Percentiles rank a stretch among this genome's conserved stretches.
Conservation (phyloP, 2,329 filamentous ascomycete species). For the Nemania serpens region DNA sequence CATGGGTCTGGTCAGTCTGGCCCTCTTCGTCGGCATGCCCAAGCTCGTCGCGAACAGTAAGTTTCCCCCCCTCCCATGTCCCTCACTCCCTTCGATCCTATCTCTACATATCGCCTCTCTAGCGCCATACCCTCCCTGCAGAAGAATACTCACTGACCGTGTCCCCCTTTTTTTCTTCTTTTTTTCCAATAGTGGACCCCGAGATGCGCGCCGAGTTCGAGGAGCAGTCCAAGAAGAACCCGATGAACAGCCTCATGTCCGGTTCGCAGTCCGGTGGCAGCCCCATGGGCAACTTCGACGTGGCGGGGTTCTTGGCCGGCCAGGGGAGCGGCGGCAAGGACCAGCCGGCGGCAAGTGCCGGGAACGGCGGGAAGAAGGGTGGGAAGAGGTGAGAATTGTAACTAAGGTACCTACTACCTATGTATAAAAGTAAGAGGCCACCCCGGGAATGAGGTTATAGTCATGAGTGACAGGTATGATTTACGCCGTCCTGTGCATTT, state of each 20-base stretch:
- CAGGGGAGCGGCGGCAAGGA: constrained; percentile 48
- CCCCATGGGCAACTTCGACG: constrained; percentile 61
- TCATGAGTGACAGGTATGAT: no score
- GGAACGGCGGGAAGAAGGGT: constrained; percentile 45
- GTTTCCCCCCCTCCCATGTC: constrained; percentile 44
- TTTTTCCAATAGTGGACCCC: constrained; percentile 78
- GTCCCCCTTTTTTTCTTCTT: background rate
- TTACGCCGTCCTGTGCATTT: no score
- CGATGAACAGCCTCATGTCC: constrained; percentile 43
- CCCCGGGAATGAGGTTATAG: no score
- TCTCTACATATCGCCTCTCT: background rate
- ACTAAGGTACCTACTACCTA: no score
- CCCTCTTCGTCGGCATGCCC: constrained; percentile 87
- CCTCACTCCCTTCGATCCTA: background rate
- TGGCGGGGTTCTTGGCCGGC: constrained; percentile 67
- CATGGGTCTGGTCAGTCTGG: constrained; percentile 82
- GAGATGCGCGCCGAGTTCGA: constrained; percentile 93
- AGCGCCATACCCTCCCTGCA: no score
- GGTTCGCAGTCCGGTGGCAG: constrained; percentile 43
- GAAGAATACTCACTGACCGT: background rate
- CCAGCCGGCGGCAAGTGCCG: constrained; percentile 35
- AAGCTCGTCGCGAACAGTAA: constrained; percentile 94
- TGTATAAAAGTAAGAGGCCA: no score
- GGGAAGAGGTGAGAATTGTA: constrained; percentile 43
- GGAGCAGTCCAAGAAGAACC: constrained; percentile 79